Evolutionary conservation across 2,329 filamentous ascomycete species (phyloP).

Genomic region (Ilyonectria mors-panacis): DNA sequence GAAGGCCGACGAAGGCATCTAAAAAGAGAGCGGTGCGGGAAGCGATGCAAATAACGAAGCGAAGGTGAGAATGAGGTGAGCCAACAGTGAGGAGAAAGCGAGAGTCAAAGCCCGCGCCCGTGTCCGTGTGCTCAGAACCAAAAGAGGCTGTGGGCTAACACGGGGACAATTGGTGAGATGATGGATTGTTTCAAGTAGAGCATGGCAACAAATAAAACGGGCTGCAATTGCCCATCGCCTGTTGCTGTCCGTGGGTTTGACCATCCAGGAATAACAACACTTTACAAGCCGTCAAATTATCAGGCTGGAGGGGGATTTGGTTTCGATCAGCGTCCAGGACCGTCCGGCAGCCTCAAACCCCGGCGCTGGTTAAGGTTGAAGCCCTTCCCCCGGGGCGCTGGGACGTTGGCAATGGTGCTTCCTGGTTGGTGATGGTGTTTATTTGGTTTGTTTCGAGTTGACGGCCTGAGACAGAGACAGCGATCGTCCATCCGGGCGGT

Average conservation of each 20-base stretch:
- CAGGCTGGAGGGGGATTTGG: background rate
- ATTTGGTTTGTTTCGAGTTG: conserved; percentile 25
- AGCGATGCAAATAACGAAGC: background rate
- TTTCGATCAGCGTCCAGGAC: background rate
- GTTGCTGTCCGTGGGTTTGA: conserved; percentile 8
- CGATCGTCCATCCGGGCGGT: conserved; percentile 3
- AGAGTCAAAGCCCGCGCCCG: conserved; percentile 2
- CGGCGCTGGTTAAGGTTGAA: conserved; percentile 1
- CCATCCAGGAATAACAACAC: too few species aligned
- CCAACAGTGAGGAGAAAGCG: conserved; percentile 1
- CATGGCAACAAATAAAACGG: conserved; percentile 28
- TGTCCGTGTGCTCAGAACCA: background rate
- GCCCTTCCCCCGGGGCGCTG: background rate
- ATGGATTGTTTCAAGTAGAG: conserved; percentile 45
- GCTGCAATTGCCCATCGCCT: conserved; percentile 15
- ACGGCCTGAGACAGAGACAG: conserved; percentile 21
- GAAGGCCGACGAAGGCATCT: background rate
- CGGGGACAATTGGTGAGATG: conserved; percentile 31
- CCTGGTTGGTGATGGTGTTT: conserved; percentile 1
- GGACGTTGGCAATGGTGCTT: background rate
- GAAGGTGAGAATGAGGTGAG: conserved; percentile 8
- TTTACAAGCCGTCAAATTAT: background rate
- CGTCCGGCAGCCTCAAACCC: background rate
- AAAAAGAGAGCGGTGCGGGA: background rate
- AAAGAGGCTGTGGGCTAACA: conserved; percentile 15